Base-by-base conservation (phyloP, 2,329 filamentous ascomycete genomes). In the Hypoxylon sp. region DNA sequence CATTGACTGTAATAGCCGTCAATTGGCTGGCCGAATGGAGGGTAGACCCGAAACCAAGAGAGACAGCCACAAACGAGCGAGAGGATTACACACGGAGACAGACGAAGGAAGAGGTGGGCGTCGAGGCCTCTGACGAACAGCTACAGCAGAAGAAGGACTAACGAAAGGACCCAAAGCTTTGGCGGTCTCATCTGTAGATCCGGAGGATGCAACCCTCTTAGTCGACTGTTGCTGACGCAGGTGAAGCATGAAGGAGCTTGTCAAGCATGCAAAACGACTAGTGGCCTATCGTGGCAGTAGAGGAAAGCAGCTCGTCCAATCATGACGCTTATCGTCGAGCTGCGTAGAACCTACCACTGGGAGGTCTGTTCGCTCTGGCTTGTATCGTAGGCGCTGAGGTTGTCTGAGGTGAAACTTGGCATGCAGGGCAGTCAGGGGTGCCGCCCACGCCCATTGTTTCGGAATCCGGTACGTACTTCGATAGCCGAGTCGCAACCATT, bases 191-290 rank as follows among this genome's bases (percentile, higher is more conserved):
- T 61, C 56, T 65, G 36, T 46, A 55, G 46, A 53, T 61, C 55
- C 54, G 38, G 42, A 64, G 54, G 53, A 64, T 67, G 51, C 24
- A 42, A 61, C 61, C 46, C 55, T 67, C 48, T 54, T 45, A 57
- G 38, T 54, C 48, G 48, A 50, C 52, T 30, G 33, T 58, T 46
- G 44, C 36, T 59, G 52, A 54, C 36, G 32, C 18, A 51, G 49
- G 38, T 55, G 57, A 61, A 54, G 52, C 52, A 65, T 55, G 28
- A 60, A 46, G 46, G 46, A 65, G 59, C 20, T 56, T 54, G 57
- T 52, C 56, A 65, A 52, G 61, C 52, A 67, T 68, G 26, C 54
- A 62, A 68, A 68, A 68, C 65, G 53, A 28, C 57, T 61, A 67
- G 45, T 48, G 38, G 45, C 32, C 51, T 33, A 33, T 33, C 49